These are phyloP conservation scores for Plasmopara muralis DNA, from an alignment of 352 stramenopile species.

Conservation along the genomic window DNA sequence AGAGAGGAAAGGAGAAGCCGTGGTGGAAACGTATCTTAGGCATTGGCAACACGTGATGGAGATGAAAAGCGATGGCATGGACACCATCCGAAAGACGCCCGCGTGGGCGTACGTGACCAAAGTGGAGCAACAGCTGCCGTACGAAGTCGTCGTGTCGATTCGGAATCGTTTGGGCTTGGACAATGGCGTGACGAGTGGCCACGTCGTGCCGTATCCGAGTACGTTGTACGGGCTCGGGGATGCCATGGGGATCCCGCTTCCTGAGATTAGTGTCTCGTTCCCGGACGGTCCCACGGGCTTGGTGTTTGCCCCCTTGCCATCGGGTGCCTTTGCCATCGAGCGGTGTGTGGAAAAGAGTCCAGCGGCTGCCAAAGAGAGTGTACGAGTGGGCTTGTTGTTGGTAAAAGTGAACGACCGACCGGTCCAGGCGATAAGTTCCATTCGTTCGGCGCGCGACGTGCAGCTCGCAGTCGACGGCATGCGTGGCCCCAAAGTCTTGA, in stretches of 20 bases:
- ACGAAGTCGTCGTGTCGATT: constrained; percentile 68
- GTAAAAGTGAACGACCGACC: constrained; percentile 65
- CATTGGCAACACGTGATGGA: constrained; percentile 59
- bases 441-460: constrained; percentile 47
- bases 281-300: constrained; percentile 56
- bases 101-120: constrained; percentile 40
- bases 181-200: constrained; percentile 19
- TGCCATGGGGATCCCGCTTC: constrained; percentile 68
- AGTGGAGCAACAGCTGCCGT: constrained; percentile 69
- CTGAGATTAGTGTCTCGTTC: constrained; percentile 77
- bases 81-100: constrained; percentile 55
- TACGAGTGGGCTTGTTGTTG: constrained; percentile 68
- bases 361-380: constrained; percentile 50
- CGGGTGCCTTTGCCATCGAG: constrained; percentile 40
- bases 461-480: constrained; percentile 52
- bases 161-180: constrained; percentile 66
- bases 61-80: constrained; percentile 59
- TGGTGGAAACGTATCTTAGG: constrained; percentile 63
- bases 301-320: constrained; percentile 39
- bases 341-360: constrained; percentile 42
- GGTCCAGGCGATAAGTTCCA: constrained; percentile 39
- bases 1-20: constrained; percentile 23
- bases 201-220: constrained; percentile 37
- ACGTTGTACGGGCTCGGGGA: constrained; percentile 62
- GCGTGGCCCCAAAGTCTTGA: constrained; percentile 47